Conservation (phyloP, 2,329 filamentous ascomycete species). For the Fusarium fujikuroi region DNA sequence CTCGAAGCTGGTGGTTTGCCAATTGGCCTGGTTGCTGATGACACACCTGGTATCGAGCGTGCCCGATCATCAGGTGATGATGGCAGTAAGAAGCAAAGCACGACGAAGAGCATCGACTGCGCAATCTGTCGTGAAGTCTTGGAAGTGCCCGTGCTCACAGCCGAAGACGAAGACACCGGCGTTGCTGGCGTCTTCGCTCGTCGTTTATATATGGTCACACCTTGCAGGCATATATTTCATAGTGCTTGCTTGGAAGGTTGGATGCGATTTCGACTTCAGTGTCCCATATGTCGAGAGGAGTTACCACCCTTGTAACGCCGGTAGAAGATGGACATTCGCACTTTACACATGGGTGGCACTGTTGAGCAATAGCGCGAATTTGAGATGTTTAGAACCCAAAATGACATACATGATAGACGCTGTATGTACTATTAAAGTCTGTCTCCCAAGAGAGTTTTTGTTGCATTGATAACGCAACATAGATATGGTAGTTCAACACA, state of each 20-base stretch:
- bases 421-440: not conserved
- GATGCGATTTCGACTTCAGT: slow-evolving; percentile 94
- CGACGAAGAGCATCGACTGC: slow-evolving; percentile 78
- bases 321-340: not conserved
- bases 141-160: slow-evolving; percentile 83
- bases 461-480: slow-evolving; percentile 1
- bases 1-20: slow-evolving; percentile 83
- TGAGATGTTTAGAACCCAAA: not conserved
- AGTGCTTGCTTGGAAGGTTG: slow-evolving; percentile 91
- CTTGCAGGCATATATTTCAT: slow-evolving; percentile 96
- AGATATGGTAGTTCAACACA: not conserved
- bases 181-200: slow-evolving; percentile 79
- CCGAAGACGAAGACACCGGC: slow-evolving; percentile 64
- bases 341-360: not conserved
- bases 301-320: slow-evolving; percentile 77
- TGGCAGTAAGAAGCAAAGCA: slow-evolving; percentile 47
- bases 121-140: slow-evolving; percentile 94
- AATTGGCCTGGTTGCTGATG: slow-evolving; percentile 69
- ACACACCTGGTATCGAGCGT: slow-evolving; percentile 41
- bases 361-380: not conserved
- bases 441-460: not conserved
- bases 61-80: slow-evolving; percentile 50
- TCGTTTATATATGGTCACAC: slow-evolving; percentile 94
- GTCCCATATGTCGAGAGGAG: slow-evolving; percentile 92
- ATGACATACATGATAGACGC: not conserved